A percentile compares a stretch with the other conserved stretches of the same genome.
phyloP scores from a whole-genome alignment of 2,329 filamentous ascomycete species.

The Neoscytalidium dimidiatum region DNA sequence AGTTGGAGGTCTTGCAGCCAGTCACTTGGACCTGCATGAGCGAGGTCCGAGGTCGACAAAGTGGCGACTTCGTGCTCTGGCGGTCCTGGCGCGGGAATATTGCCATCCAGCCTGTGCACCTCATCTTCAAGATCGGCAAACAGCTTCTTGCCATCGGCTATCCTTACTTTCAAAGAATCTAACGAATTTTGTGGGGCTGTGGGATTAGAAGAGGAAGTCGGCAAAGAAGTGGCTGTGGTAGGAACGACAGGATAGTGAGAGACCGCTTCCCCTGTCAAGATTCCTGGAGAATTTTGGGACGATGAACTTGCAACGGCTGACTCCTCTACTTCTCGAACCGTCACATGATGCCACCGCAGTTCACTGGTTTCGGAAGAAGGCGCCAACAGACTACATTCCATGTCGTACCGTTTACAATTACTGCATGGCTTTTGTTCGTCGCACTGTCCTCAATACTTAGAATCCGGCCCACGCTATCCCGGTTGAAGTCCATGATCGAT shows the following conservation, averaged over 20 bases:
- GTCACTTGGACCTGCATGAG: neutral
- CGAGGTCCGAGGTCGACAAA: neutral
- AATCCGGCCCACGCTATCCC: neutral
- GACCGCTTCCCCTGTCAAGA: too few relatives aligned
- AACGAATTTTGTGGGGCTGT: neutral
- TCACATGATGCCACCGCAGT: neutral
- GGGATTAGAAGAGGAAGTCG: neutral
- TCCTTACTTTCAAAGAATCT: neutral
- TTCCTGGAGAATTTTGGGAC: neutral
- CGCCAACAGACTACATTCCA: neutral
- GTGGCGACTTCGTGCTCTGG: neutral
- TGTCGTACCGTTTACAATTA: neutral
- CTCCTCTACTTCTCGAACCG: neutral
- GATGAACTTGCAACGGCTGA: neutral
- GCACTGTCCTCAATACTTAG: neutral
- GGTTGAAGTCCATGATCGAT: neutral
- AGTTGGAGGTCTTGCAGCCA: neutral
- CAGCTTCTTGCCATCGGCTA: neutral
- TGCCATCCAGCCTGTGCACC: neutral
- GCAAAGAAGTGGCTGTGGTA: neutral
- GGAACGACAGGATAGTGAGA: too few relatives aligned
- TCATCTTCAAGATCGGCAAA: neutral
- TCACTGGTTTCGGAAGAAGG: neutral
- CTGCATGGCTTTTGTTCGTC: constrained; percentile 4
- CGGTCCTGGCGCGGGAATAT: neutral